Percentiles rank a stretch among this genome's conserved stretches.
phyloP scores from a whole-genome alignment of 2,329 filamentous ascomycete species.

The Penicillium sp. region DNA sequence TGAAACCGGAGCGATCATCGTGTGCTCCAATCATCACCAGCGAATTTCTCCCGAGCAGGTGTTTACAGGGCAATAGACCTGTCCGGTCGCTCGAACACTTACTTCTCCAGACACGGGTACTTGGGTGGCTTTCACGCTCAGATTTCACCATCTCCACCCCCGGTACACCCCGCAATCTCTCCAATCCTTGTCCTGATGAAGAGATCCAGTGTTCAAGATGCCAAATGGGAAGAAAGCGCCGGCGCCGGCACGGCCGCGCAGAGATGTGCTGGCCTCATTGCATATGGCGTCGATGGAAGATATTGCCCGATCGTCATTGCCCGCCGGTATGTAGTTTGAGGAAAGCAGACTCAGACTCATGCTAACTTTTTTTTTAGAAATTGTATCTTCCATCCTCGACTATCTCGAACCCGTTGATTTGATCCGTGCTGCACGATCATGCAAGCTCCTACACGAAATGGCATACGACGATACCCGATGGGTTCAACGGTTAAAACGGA shows the following conservation, averaged over 20 bases:
- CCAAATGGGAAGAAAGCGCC: constrained; percentile 47
- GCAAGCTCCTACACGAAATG: constrained; percentile 88
- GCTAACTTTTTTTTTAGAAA: constrained; percentile 54
- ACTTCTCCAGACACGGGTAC: neutral
- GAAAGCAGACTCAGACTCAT: no score
- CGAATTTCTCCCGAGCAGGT: no score
- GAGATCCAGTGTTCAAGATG: constrained; percentile 32
- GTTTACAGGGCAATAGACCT: neutral
- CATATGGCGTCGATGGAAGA: constrained; percentile 70
- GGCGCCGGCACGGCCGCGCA: constrained; percentile 34
- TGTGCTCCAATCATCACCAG: no score
- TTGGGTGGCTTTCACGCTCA: neutral
- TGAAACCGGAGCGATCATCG: no score
- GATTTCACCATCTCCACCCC: constrained; percentile 2
- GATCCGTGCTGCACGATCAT: constrained; percentile 76
- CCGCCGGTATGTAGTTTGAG: constrained; percentile 56
- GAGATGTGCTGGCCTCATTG: constrained; percentile 65
- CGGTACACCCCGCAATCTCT: constrained; percentile 6
- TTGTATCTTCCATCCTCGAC: constrained; percentile 80
- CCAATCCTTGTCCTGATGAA: constrained; percentile 29
- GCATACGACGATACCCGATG: constrained; percentile 96
- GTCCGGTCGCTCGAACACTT: neutral
- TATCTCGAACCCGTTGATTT: constrained; percentile 81
- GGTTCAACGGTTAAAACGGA: constrained; percentile 76
- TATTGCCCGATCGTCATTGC: constrained; percentile 69